Percentiles rank a stretch among this genome's conserved stretches.
These are phyloP conservation scores for Hibiscus tridactylites DNA, from an alignment of 345 rosid species.

Conservation along the genomic window DNA sequence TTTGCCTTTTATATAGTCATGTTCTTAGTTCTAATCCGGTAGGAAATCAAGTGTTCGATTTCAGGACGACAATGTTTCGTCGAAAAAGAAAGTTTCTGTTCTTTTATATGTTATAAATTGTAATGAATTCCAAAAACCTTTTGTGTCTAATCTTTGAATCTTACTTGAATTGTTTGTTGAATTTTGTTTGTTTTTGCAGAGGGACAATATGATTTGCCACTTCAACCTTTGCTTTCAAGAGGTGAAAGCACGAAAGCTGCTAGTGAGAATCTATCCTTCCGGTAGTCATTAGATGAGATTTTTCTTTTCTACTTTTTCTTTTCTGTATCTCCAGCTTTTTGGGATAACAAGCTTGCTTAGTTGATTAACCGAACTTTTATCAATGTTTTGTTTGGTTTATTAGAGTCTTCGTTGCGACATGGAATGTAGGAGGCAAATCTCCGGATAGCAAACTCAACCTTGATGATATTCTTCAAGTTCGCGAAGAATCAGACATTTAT, in stretches of 20 bases:
- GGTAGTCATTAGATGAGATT: conserved; percentile 30
- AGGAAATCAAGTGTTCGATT: conserved; percentile 17
- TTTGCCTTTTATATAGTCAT: conserved; percentile 5
- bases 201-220: conserved; percentile 31
- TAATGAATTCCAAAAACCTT: background rate
- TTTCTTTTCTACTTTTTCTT: background rate
- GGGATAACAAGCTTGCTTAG: background rate
- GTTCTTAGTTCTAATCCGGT: background rate
- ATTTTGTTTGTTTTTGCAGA: conserved; percentile 28
- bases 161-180: background rate
- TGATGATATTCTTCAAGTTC: conserved; percentile 58
- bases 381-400: background rate
- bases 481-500: conserved; percentile 59
- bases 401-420: conserved; percentile 89
- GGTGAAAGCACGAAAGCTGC: conserved; percentile 32
- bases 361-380: background rate
- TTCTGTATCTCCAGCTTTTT: background rate
- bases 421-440: conserved; percentile 95
- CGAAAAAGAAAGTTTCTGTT: conserved; percentile 19
- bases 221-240: conserved; percentile 35
- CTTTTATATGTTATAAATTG: background rate
- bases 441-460: conserved; percentile 57
- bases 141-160: conserved; percentile 5
- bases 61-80: conserved; percentile 8
- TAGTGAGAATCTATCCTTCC: conserved; percentile 38